Evolutionary conservation across 2,329 filamentous ascomycete genomes (phyloP), one percentile per base, ranked within the genome.

Genomic region (Colletotrichum siamense): DNA sequence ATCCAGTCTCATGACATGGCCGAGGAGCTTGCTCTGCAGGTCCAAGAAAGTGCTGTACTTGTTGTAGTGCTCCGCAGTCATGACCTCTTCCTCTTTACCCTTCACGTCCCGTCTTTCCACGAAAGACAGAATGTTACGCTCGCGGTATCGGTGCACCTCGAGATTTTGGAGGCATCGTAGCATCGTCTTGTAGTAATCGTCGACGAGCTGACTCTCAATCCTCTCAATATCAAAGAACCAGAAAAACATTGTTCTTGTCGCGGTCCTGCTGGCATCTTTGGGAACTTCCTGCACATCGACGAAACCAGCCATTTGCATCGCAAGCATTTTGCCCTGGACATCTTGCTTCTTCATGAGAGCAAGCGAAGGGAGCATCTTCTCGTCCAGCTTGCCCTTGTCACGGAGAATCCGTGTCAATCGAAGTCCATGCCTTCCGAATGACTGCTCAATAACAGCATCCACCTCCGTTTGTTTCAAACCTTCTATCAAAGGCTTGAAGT

Each of bases 221-320:
- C 94, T 91, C 62, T 95, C 92, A 13, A 91, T 88, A 82, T 99
- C 96, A 84, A 95, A 98, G 88, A 93, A 98, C 93, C 96, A 98
- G 72, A 99, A 91, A 83, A 96, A 99, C 28, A 98, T 91, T 1
- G 96, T 98, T 69, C 95, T 92, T 77, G 93, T 95, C 1, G 96
- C 95, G 80, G 94, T 91, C 39, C 96, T 93, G 77, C 93, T 94
- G 79, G 94, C 94, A 81, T 99, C 96, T 79, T 95, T 95, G 1
- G 97, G 97, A 1, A 99, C 94, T 86, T 99, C 97, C 84, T 99
- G 97, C 8, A 98, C 92, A 79, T 99, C 95, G 15, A 98, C 92
- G 77, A 97, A 93, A 3, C 97, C 96, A 22, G 93, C 92, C 83
- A 95, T 93, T 79, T 98, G 95, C 90, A 99, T 95, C 77, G 93